phyloP scores from a whole-genome alignment of 2,329 filamentous ascomycete species.

The Penicillium sp. region DNA sequence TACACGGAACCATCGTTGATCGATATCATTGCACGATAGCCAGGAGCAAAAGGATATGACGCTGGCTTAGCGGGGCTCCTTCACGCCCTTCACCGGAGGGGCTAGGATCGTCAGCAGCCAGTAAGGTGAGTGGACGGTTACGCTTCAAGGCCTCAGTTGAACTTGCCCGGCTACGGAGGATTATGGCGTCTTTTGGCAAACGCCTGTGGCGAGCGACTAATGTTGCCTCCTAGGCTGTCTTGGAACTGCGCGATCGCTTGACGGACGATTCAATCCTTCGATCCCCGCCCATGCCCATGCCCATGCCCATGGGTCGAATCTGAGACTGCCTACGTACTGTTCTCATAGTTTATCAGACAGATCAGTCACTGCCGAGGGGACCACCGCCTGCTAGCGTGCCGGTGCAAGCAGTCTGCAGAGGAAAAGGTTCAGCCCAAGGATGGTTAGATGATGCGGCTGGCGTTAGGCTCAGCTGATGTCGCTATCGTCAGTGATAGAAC shows the following conservation, averaged over 20 bases:
- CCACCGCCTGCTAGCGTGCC: background rate
- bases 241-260: background rate
- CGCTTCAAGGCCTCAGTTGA: background rate
- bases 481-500: background rate
- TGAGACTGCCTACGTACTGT: too few species aligned
- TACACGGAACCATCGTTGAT: background rate
- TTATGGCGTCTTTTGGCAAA: background rate
- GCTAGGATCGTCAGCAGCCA: conserved; percentile 11
- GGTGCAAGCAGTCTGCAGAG: too few species aligned
- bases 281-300: background rate
- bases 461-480: background rate
- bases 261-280: background rate
- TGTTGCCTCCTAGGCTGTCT: background rate
- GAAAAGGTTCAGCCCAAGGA: too few species aligned
- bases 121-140: background rate
- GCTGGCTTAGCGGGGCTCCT: conserved; percentile 12
- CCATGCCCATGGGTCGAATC: too few species aligned
- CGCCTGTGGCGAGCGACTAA: too few species aligned
- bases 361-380: background rate
- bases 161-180: conserved; percentile 3
- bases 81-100: conserved; percentile 1
- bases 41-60: conserved; percentile 8
- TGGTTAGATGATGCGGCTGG: background rate
- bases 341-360: too few species aligned
- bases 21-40: conserved; percentile 1